Conservation (phyloP, 352 stramenopile genomes). For the Phytopythium mirpurense region DNA sequence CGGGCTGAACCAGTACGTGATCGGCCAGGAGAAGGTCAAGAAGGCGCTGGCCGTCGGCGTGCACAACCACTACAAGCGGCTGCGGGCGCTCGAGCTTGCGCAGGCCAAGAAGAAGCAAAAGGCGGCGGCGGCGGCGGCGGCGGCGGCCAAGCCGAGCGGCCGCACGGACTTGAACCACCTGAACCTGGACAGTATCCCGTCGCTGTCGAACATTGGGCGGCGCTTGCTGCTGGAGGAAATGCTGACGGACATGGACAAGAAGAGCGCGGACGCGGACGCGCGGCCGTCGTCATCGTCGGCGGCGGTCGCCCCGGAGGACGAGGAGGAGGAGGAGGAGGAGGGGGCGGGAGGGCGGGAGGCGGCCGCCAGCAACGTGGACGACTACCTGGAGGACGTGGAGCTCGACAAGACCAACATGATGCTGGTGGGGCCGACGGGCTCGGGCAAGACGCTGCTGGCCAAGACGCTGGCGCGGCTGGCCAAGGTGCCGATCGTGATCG, state of each 20-base stretch:
- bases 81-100: constrained; percentile 68
- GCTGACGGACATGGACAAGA: constrained; percentile 38
- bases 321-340: not conserved
- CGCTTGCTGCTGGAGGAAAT: constrained; percentile 62
- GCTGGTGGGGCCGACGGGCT: constrained; percentile 93
- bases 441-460: constrained; percentile 95
- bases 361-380: too few species aligned
- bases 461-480: constrained; percentile 95
- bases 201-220: constrained; percentile 36
- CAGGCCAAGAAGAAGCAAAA: constrained; percentile 35
- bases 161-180: constrained; percentile 21
- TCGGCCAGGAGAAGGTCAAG: constrained; percentile 97
- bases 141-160: constrained; percentile 16
- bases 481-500: constrained; percentile 97
- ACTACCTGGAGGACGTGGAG: constrained; percentile 86
- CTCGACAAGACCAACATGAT: constrained; percentile 99
- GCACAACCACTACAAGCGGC: constrained; percentile 98
- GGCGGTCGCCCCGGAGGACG: not conserved
- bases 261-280: constrained; percentile 9
- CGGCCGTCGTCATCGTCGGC: not conserved
- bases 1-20: constrained; percentile 95
- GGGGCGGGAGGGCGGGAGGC: too few species aligned
- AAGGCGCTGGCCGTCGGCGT: constrained; percentile 94
- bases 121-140: constrained; percentile 28
- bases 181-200: constrained; percentile 24